Evolutionary conservation across 73 alveolate genomes (phyloP).

Genomic region (Paramecium sexaurelia): DNA sequence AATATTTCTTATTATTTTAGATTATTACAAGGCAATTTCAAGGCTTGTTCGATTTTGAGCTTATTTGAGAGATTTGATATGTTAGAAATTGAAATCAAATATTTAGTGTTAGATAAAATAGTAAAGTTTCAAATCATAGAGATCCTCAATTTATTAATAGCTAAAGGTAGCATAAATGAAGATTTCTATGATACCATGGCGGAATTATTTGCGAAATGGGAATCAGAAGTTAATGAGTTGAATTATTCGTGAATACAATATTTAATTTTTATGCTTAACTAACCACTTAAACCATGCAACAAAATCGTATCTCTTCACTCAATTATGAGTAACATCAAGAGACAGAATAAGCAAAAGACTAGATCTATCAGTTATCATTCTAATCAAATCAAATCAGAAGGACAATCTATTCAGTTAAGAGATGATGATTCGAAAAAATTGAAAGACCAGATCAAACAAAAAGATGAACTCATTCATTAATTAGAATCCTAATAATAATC

Average conservation of each 20-base stretch:
- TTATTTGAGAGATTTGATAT: neutral
- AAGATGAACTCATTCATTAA: neutral
- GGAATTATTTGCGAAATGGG: neutral
- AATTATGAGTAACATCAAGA: neutral
- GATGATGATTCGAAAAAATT: neutral
- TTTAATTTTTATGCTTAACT: neutral
- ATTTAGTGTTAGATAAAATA: neutral
- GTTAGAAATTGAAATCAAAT: neutral
- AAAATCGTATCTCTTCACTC: neutral
- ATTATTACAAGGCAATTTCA: neutral
- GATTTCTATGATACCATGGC: neutral
- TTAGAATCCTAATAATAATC: neutral
- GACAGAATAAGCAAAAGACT: neutral
- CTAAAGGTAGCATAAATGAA: neutral
- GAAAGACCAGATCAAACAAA: neutral
- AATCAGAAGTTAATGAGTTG: neutral
- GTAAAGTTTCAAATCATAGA: neutral
- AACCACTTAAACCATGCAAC: neutral
- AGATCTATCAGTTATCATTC: neutral
- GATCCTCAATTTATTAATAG: neutral
- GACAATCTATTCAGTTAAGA: slow-evolving; percentile 1
- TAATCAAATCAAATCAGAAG: neutral
- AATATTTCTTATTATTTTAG: neutral
- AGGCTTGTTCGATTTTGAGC: neutral
- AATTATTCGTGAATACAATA: neutral